Conservation (phyloP, 1,284 basidiomycete species). For the Sporisorium scitamineum region DNA sequence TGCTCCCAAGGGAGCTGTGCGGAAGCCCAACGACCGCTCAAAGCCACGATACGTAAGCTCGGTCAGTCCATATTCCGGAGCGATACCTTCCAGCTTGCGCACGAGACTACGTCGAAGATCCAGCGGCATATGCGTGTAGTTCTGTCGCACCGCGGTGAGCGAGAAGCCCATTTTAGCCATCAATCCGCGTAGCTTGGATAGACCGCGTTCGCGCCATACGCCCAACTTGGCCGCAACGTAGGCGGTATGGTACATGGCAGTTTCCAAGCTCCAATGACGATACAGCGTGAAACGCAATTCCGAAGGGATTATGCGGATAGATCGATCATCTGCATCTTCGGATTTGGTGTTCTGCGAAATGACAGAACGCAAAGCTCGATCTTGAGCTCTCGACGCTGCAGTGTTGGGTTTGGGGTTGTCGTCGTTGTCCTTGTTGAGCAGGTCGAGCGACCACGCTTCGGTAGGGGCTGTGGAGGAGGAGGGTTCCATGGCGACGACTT, state of each 20-base stretch:
- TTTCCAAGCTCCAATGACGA: constrained; percentile 97
- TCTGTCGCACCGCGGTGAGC: constrained; percentile 90
- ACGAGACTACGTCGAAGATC: constrained; percentile 87
- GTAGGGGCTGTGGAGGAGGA: neutral
- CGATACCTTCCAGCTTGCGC: constrained; percentile 85
- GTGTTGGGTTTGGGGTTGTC: neutral
- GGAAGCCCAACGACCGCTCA: constrained; percentile 88
- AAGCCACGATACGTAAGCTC: constrained; percentile 95
- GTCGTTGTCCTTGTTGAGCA: constrained; percentile 11
- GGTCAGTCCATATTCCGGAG: constrained; percentile 95
- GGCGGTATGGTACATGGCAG: constrained; percentile 96
- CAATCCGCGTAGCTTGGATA: constrained; percentile 87
- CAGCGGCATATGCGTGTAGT: constrained; percentile 95
- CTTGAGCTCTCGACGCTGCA: neutral
- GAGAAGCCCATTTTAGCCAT: constrained; percentile 99
- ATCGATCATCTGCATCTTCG: constrained; percentile 59
- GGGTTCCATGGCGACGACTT: constrained; percentile 58
- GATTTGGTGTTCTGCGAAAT: constrained; percentile 34
- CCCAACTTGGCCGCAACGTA: constrained; percentile 95
- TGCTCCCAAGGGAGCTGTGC: constrained; percentile 85
- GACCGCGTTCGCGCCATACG: constrained; percentile 93
- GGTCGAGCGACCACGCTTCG: constrained; percentile 43
- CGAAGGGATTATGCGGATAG: constrained; percentile 55
- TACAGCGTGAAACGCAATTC: constrained; percentile 85
- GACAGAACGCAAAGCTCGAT: constrained; percentile 10